Evolutionary conservation across 2,329 filamentous ascomycete genomes (phyloP).

Genomic region (Shiraia bambusicola): DNA sequence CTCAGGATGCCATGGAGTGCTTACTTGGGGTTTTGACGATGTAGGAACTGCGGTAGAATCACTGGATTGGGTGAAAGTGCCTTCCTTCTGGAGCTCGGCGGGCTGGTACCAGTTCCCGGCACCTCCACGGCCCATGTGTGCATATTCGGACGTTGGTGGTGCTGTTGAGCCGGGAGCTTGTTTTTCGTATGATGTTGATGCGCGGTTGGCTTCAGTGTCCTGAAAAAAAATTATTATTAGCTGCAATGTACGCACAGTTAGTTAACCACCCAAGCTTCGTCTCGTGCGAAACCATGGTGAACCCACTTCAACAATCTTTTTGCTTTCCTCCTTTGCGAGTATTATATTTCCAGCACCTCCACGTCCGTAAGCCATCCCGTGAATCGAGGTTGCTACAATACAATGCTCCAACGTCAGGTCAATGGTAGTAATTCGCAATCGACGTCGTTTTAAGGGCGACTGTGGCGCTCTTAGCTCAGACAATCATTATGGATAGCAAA

Average conservation of each 20-base stretch:
- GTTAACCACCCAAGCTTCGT: no score
- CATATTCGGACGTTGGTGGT: conserved; percentile 38
- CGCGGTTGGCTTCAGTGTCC: conserved; percentile 46
- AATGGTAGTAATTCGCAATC: no score
- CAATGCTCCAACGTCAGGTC: no score
- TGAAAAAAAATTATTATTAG: conserved; percentile 9
- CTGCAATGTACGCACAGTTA: not conserved
- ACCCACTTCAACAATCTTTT: conserved; percentile 34
- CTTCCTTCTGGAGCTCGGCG: conserved; percentile 41
- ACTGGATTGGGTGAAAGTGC: conserved; percentile 38
- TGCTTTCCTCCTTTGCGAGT: conserved; percentile 36
- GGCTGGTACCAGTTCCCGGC: conserved; percentile 52
- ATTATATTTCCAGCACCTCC: conserved; percentile 51
- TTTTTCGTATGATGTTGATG: conserved; percentile 12
- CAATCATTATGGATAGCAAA: not conserved
- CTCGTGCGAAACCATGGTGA: not conserved
- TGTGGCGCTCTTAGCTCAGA: no score
- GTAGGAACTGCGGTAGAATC: conserved; percentile 35
- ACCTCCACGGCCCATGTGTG: conserved; percentile 49
- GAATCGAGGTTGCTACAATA: not conserved
- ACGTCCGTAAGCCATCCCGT: conserved; percentile 42
- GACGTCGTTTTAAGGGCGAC: no score
- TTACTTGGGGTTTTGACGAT: conserved; percentile 26
- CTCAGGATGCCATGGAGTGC: conserved; percentile 41
- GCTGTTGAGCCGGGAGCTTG: conserved; percentile 11